These are phyloP conservation scores for Dothistroma septosporum DNA, from an alignment of 2,329 filamentous ascomycete species.

Conservation along the genomic window DNA sequence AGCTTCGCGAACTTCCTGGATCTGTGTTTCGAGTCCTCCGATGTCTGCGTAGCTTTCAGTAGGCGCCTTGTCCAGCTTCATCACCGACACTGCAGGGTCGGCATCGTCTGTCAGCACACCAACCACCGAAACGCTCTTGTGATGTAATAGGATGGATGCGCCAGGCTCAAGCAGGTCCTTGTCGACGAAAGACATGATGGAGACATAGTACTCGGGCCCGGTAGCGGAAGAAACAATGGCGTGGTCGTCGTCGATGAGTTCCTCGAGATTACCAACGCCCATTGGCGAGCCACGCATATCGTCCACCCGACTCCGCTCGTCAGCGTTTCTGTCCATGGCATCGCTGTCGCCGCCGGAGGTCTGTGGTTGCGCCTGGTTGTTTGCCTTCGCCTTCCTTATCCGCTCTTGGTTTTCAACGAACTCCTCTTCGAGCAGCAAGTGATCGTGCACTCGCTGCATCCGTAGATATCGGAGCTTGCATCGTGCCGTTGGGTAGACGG, in stretches of 20 bases:
- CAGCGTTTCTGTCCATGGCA: slow-evolving; percentile 80
- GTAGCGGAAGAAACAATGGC: slow-evolving; percentile 97
- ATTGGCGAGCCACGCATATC: slow-evolving; percentile 98
- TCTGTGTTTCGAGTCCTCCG: slow-evolving; percentile 89
- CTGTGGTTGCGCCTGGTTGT: slow-evolving; percentile 61
- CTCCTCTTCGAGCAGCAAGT: slow-evolving; percentile 93
- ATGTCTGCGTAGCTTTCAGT: slow-evolving; percentile 99
- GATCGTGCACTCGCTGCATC: slow-evolving; percentile 98
- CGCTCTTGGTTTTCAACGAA: slow-evolving; percentile 99
- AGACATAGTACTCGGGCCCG: slow-evolving; percentile 97
- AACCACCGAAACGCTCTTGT: slow-evolving; percentile 97
- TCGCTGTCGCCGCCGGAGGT: slow-evolving; percentile 64
- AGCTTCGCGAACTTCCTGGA: slow-evolving; percentile 95
- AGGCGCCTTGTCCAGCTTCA: slow-evolving; percentile 98
- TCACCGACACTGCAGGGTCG: slow-evolving; percentile 91
- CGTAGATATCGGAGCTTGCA: slow-evolving; percentile 96
- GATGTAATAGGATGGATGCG: slow-evolving; percentile 88
- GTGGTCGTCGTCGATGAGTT: slow-evolving; percentile 98
- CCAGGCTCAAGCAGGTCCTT: slow-evolving; percentile 96
- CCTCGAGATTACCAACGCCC: slow-evolving; percentile 95
- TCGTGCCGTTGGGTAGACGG: slow-evolving; percentile 89
- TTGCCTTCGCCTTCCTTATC: slow-evolving; percentile 84
- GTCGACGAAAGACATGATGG: slow-evolving; percentile 99
- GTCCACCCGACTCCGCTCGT: slow-evolving; percentile 90
- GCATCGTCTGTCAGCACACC: slow-evolving; percentile 95